These are phyloP conservation scores for Aeminium ludgeri DNA, from an alignment of 495 filamentous ascomycete species.

Conservation along the genomic window DNA sequence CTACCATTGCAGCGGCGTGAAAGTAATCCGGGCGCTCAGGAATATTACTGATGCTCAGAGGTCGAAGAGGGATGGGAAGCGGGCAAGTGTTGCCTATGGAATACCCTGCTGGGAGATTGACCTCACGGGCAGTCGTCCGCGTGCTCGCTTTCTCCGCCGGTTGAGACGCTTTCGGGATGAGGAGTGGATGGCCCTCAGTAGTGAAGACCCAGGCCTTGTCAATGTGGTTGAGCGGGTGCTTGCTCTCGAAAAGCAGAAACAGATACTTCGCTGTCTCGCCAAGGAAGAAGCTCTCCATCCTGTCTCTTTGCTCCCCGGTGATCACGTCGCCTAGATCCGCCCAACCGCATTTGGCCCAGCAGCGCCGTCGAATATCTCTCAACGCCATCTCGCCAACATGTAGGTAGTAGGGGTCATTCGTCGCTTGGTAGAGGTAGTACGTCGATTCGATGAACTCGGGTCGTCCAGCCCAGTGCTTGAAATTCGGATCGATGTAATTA, in stretches of 20 bases:
- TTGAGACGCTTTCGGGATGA: conserved; percentile 42
- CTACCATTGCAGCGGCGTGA: conserved; percentile 73
- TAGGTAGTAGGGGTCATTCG: conserved; percentile 91
- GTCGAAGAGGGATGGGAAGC: conserved; percentile 35
- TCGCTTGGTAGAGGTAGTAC: conserved; percentile 81
- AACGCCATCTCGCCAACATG: conserved; percentile 92
- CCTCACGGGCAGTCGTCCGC: neutral
- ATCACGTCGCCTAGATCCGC: conserved; percentile 86
- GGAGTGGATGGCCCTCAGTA: conserved; percentile 86
- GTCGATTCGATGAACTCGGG: conserved; percentile 95
- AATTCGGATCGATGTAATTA: conserved; percentile 69
- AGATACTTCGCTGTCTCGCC: conserved; percentile 94
- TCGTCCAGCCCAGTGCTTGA: conserved; percentile 86
- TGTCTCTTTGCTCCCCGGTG: conserved; percentile 50
- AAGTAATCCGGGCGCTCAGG: conserved; percentile 78
- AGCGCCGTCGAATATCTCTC: conserved; percentile 71
- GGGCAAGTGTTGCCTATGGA: conserved; percentile 35
- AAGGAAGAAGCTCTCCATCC: conserved; percentile 96
- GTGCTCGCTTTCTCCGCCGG: neutral
- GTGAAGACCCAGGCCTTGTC: conserved; percentile 85
- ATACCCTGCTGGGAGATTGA: neutral
- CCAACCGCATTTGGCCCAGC: conserved; percentile 91
- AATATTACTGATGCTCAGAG: conserved; percentile 57
- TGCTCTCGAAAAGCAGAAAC: conserved; percentile 69
- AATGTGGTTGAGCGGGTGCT: conserved; percentile 72